phyloP scores from a whole-genome alignment of 805 yeast genomes.

The Ogataea ganodermae region DNA sequence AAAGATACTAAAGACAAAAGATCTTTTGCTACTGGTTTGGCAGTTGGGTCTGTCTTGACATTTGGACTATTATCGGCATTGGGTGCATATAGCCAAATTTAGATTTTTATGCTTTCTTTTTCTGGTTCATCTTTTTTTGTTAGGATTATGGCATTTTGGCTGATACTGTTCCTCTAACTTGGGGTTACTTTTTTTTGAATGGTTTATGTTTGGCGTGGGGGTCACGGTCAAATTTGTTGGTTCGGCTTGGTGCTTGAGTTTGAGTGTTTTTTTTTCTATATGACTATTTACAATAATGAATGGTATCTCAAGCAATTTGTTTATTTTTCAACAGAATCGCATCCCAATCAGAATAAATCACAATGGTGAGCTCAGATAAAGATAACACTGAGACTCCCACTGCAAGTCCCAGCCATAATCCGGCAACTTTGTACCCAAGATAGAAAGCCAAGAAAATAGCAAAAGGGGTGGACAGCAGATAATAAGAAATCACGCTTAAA shows the following conservation, averaged over 20 bases:
- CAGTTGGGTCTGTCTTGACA: conserved; percentile 25
- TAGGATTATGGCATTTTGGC: not conserved
- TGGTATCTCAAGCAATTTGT: conserved; percentile 17
- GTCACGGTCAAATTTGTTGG: not conserved
- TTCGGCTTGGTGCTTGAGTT: not conserved
- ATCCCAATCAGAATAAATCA: conserved; percentile 55
- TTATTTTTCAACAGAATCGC: conserved; percentile 41
- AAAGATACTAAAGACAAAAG: not conserved
- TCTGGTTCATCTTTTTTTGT: not conserved
- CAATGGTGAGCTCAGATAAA: conserved; percentile 42
- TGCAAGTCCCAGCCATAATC: conserved; percentile 51
- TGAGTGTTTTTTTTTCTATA: not conserved
- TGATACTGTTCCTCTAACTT: not conserved
- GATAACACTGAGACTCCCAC: conserved; percentile 46
- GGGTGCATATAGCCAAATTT: conserved; percentile 21
- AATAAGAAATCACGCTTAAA: conserved; percentile 47
- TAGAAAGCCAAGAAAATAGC: conserved; percentile 47
- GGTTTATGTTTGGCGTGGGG: not conserved
- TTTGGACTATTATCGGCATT: conserved; percentile 30
- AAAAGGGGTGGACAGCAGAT: conserved; percentile 50
- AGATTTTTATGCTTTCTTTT: not conserved
- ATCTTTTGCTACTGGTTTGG: conserved; percentile 21
- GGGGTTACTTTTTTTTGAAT: not conserved
- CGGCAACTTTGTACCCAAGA: conserved; percentile 41
- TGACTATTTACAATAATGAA: not conserved